Base-by-base conservation (phyloP, 768 basidiomycete genomes). In the Boletus rubropictus region DNA sequence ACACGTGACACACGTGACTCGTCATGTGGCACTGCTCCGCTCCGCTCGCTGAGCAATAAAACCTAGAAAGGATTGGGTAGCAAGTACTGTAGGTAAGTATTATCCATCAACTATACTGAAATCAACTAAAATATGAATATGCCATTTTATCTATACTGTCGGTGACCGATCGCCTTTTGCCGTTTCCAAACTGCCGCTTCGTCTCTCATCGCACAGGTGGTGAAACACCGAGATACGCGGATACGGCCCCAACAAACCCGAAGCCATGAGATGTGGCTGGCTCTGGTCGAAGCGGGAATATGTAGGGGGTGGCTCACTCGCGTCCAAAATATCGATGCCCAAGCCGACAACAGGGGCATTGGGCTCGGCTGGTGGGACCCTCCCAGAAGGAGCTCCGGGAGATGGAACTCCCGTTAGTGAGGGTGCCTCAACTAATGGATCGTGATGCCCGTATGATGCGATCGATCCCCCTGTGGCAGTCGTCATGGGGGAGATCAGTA, bases 231-330 rank as follows among this genome's bases (percentile, higher is more conserved):
- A 51, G 4, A 57, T 57, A 27, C 50, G 55, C 0, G 63, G 63
- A 22, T 63, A 63, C 15, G 48, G 59, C 18, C 56, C 53, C 34
- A 63, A 41, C 0, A 40, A 42, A 14, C 55, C 54, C 15, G 56
- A 51, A 24, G 50, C 47, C 2, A 31, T 25, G 11, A 38, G 50
- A 22, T 39, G 42, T 9, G 46, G 39, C 15, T 44, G 53, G 21
- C 35, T 45, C 14, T 55, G 36, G 29, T 68, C 64, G 32, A 64
- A 61, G 27, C 52, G 55, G 7, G 56, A 57, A 45, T 66, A 63
- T 33, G 55, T 48, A 5, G 62, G 60, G 5, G 35, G 57, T 15
- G 49, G 44, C n/a, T 31, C 52, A 7, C 7, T 14, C 7, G 36
- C 39, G 21, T 50, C 51, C 50, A 15, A 18, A n/a, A 21, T 17